Evolutionary conservation across 331 rosid species (phyloP).

Genomic region (Spiraea crenata): DNA sequence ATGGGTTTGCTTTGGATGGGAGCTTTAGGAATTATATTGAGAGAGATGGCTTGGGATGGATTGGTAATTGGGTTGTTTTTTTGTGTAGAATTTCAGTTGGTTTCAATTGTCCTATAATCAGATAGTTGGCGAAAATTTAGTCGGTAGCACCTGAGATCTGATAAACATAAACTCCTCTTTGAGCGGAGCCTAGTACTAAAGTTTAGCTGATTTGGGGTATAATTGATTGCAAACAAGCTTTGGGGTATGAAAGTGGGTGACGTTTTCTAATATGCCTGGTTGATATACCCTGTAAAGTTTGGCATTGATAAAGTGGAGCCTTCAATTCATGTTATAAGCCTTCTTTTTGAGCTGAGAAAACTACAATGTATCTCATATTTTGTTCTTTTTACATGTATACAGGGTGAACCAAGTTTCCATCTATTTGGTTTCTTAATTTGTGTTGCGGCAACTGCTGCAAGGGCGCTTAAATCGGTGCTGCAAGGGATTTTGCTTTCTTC

Average conservation of each 20-base stretch:
- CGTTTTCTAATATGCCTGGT: not conserved
- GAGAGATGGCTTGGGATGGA: not conserved
- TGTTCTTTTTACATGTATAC: constrained; percentile 26
- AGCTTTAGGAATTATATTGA: not conserved
- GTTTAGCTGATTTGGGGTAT: not conserved
- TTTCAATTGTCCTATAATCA: not conserved
- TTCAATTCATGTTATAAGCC: not conserved
- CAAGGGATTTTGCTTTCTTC: constrained; percentile 89
- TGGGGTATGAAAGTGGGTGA: not conserved
- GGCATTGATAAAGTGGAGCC: not conserved
- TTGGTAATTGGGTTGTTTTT: constrained; percentile 7
- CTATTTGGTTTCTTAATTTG: constrained; percentile 85
- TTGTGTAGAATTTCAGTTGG: not conserved
- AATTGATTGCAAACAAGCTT: not conserved
- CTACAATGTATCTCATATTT: not conserved
- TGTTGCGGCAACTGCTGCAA: constrained; percentile 79
- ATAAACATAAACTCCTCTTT: not conserved
- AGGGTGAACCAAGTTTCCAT: constrained; percentile 98
- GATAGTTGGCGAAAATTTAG: not conserved
- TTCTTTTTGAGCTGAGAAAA: not conserved
- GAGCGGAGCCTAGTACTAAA: not conserved
- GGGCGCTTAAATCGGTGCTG: constrained; percentile 88
- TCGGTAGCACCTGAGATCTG: constrained; percentile 9
- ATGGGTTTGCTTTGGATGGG: constrained; percentile 6
- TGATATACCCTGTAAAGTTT: not conserved